A percentile compares a stretch with the other conserved stretches of the same genome.
Conservation (phyloP, 2,329 filamentous ascomycete genomes). For the Pestalotiopsis fici region DNA sequence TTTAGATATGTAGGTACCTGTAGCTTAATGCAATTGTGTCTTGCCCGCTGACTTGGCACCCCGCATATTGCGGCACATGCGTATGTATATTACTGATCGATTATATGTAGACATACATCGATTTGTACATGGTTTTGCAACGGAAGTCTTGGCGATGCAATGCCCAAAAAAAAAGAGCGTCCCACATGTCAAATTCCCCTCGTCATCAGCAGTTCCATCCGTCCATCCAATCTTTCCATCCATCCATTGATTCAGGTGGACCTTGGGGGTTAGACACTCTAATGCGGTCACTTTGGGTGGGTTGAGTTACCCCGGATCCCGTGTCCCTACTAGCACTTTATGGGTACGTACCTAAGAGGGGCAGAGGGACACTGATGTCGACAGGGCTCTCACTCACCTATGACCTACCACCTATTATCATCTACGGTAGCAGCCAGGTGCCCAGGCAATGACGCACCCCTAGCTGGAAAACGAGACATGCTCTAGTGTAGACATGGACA, state of each 20-base stretch:
- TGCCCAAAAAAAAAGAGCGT: neutral
- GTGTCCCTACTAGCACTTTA: neutral
- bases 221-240: neutral
- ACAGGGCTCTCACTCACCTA: too few relatives aligned
- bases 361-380: neutral
- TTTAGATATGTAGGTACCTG: too few relatives aligned
- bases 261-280: neutral
- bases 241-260: neutral
- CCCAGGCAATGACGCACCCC: neutral
- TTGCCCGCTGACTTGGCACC: too few relatives aligned
- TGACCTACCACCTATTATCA: too few relatives aligned
- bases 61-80: neutral
- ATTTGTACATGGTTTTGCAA: neutral
- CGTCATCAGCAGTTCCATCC: neutral
- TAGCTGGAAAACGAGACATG: neutral
- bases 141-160: neutral
- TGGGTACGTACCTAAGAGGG: neutral
- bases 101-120: neutral
- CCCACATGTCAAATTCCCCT: neutral
- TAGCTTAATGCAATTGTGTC: too few relatives aligned
- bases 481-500: neutral
- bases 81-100: too few relatives aligned
- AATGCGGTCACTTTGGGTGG: neutral
- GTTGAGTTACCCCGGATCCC: neutral
- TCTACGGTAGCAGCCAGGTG: neutral